Evolutionary conservation across 1,139 yeast species (phyloP), one percentile per base, ranked within the genome.

Genomic region (Saccharomyces hybrid): DNA sequence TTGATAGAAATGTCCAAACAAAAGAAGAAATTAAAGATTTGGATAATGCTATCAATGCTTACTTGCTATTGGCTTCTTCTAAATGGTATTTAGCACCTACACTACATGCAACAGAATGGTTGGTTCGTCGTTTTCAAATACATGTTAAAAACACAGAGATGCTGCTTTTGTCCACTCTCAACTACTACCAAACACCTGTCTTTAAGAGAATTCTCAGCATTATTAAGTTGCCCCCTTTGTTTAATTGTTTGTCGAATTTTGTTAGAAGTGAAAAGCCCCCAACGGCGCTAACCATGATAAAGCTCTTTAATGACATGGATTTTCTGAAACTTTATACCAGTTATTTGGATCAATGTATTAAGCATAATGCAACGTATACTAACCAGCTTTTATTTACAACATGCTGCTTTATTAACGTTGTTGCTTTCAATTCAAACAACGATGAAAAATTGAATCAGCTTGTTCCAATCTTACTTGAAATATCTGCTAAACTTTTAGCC

Each of bases 61-160:
- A 88, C 65, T 73, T 93, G 58, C 77, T 84, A 52, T 75, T 91
- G 60, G 75, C 84, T n/a, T 85, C 96, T 2, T 69, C 76, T 20
- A 72, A 70, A 61, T 83, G 93, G 77, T 80, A 81, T 58, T 74
- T 90, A 53, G 79, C 83, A 31, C 88, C 96, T 14, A 80, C 96
- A 2, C 69, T 89, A 51, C 85, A 84, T 64, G 95, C 97, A 9
- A 76, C 89, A 11, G 99, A 93, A 73, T 93, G 99, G 99, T 80
- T 93, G 44, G 85, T 93, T 27, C 85, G 99, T 73, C 80, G 98
- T 63, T 95, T 91, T 69, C 89, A 88, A 68, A 82, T 88, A 61
- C 93, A 93, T 67, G 77, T 88, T 50, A 85, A 86, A 65, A 89
- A 88, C 64, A 75, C 90, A 0, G 98, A 93, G 68, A 68, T 76